Evolutionary conservation across 2,329 filamentous ascomycete species (phyloP).

Genomic region (Mariannaea elegans): DNA sequence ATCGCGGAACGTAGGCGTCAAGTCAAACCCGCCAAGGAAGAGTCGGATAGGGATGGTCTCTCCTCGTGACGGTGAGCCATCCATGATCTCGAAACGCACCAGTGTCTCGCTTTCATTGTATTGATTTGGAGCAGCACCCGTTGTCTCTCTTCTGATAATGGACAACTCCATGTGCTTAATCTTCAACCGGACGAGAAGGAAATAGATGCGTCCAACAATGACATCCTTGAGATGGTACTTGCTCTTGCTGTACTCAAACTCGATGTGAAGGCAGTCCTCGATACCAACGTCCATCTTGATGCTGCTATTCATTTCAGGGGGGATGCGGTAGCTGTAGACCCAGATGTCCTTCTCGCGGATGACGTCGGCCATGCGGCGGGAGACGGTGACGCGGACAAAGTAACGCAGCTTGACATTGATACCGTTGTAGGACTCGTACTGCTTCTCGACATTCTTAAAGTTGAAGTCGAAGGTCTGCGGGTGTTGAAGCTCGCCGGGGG

Average conservation of each 20-base stretch:
- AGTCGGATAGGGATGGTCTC: conserved; percentile 95
- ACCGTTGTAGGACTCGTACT: conserved; percentile 99
- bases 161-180: conserved; percentile 99
- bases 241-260: conserved; percentile 99
- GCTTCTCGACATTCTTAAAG: conserved; percentile 99
- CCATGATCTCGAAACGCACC: conserved; percentile 99
- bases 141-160: conserved; percentile 96
- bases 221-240: conserved; percentile 99
- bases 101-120: conserved; percentile 99
- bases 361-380: conserved; percentile 95
- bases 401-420: conserved; percentile 99
- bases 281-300: conserved; percentile 99
- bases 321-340: conserved; percentile 99
- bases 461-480: conserved; percentile 99
- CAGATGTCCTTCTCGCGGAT: conserved; percentile 99
- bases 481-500: conserved; percentile 96
- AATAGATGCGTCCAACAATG: conserved; percentile 98
- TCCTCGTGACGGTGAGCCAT: conserved; percentile 95
- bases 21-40: conserved; percentile 96
- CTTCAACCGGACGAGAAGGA: conserved; percentile 94
- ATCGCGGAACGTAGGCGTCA: conserved; percentile 97
- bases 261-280: conserved; percentile 98
- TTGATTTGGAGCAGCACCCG: conserved; percentile 94
- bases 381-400: conserved; percentile 97
- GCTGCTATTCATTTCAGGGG: conserved; percentile 95